phyloP scores from a whole-genome alignment of 805 yeast genomes.

The Candida xiaguanensis region DNA sequence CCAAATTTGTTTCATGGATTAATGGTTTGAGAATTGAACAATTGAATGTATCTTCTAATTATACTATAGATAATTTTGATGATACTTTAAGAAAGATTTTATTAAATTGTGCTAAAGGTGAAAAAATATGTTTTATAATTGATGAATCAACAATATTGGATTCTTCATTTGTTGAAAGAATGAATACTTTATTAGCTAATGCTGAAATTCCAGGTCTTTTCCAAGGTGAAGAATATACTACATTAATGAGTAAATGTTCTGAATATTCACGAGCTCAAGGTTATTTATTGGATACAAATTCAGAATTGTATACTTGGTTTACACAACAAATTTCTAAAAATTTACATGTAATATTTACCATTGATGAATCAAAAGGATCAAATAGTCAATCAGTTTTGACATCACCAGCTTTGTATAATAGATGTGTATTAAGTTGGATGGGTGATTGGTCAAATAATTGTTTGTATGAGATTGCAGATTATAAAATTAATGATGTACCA shows the following conservation, averaged over 20 bases:
- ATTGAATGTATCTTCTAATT: conserved; percentile 53
- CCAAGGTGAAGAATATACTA: conserved; percentile 62
- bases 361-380: conserved; percentile 41
- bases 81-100: conserved; percentile 53
- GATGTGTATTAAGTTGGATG: conserved; percentile 88
- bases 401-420: conserved; percentile 85
- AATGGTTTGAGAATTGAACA: conserved; percentile 66
- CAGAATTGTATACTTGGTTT: conserved; percentile 76
- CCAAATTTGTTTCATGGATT: conserved; percentile 88
- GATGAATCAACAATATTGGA: conserved; percentile 79
- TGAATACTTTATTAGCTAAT: conserved; percentile 91
- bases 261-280: conserved; percentile 61
- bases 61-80: conserved; percentile 64
- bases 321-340: conserved; percentile 61
- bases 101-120: conserved; percentile 44
- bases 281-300: conserved; percentile 56
- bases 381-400: conserved; percentile 41
- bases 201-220: conserved; percentile 90
- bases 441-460: conserved; percentile 70
- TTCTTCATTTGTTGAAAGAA: conserved; percentile 78
- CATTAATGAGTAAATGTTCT: conserved; percentile 51
- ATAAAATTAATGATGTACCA: conserved; percentile 44
- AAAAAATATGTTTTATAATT: conserved; percentile 64
- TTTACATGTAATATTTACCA: conserved; percentile 79
- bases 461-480: conserved; percentile 46